These are phyloP conservation scores for Dryas alaskensis DNA, from an alignment of 306 rosid genomes.

Conservation along the genomic window DNA sequence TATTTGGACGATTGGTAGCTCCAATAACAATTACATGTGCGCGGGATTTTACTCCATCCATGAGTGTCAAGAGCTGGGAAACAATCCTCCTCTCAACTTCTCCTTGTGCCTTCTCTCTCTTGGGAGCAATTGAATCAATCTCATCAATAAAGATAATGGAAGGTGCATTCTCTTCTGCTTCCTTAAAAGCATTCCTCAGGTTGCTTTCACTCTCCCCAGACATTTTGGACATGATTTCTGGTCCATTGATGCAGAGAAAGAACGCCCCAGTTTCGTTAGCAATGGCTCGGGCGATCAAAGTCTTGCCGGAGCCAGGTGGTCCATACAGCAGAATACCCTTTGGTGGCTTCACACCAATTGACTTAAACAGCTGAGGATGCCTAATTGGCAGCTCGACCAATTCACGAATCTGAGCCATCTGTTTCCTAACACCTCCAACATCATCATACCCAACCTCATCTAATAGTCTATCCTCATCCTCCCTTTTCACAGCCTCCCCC, in stretches of 20 bases:
- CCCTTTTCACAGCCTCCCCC: slow-evolving; percentile 23
- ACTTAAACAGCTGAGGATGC: slow-evolving; percentile 25
- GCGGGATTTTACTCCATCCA: slow-evolving; percentile 31
- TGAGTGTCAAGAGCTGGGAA: slow-evolving; percentile 22
- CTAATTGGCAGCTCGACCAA: slow-evolving; percentile 25
- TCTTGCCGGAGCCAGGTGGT: slow-evolving; percentile 44
- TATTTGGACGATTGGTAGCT: slow-evolving; percentile 21
- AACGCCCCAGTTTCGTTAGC: slow-evolving; percentile 33
- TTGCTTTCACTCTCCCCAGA: slow-evolving; percentile 29
- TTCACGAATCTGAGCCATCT: slow-evolving; percentile 25
- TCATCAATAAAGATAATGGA: slow-evolving; percentile 23
- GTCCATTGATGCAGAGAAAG: slow-evolving; percentile 21
- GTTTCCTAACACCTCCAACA: slow-evolving; percentile 23
- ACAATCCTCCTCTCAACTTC: slow-evolving; percentile 26
- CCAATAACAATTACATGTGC: slow-evolving; percentile 27
- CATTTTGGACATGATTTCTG: slow-evolving; percentile 24
- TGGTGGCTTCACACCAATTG: slow-evolving; percentile 27
- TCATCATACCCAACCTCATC: slow-evolving; percentile 30
- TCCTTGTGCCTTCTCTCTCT: slow-evolving; percentile 19
- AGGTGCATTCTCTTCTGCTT: slow-evolving; percentile 24
- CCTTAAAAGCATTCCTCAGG: slow-evolving; percentile 22
- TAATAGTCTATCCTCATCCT: slow-evolving; percentile 24
- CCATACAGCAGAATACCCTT: slow-evolving; percentile 44
- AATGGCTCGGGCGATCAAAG: slow-evolving; percentile 37
- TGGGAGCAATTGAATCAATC: slow-evolving; percentile 26